A percentile compares a stretch with the other conserved stretches of the same genome.
Evolutionary conservation across 2,329 filamentous ascomycete genomes (phyloP).

Genomic region (Fusarium sulawesiense): DNA sequence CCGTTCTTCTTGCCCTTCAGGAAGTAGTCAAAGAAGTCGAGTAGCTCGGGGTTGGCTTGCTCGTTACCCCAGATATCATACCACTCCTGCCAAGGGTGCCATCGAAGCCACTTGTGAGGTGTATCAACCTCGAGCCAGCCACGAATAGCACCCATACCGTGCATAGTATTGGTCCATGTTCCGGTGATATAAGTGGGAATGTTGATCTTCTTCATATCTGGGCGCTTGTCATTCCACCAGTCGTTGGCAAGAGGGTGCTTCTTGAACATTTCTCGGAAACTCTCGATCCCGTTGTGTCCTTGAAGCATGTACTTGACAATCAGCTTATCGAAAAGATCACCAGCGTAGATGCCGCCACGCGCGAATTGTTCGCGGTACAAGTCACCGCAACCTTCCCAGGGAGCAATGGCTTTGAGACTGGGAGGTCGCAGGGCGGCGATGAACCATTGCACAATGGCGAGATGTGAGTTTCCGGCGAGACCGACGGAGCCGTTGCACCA

Average conservation of each 20-base stretch:
- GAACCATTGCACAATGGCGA: slow-evolving; percentile 18
- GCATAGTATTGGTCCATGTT: slow-evolving; percentile 16
- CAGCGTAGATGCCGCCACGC: not conserved
- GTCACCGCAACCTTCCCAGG: slow-evolving; percentile 11
- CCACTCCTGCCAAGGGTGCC: slow-evolving; percentile 25
- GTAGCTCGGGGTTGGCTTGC: not conserved
- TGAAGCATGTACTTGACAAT: slow-evolving; percentile 24
- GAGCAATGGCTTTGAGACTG: slow-evolving; percentile 13
- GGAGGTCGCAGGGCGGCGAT: slow-evolving; percentile 6
- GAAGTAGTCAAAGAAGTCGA: slow-evolving; percentile 10
- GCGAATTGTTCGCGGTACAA: slow-evolving; percentile 8
- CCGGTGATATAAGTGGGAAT: slow-evolving; percentile 12
- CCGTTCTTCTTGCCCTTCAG: slow-evolving; percentile 3
- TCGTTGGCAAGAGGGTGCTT: slow-evolving; percentile 1
- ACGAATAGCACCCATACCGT: slow-evolving; percentile 10
- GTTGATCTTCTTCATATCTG: slow-evolving; percentile 18
- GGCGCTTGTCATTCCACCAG: slow-evolving; percentile 18
- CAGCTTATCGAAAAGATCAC: slow-evolving; percentile 1
- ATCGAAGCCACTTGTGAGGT: slow-evolving; percentile 13
- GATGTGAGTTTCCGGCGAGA: slow-evolving; percentile 9
- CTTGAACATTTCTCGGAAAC: slow-evolving; percentile 16
- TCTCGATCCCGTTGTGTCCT: not conserved
- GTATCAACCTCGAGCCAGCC: slow-evolving; percentile 16
- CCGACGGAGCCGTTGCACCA: slow-evolving; percentile 5
- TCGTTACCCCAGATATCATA: slow-evolving; percentile 20